A percentile compares a stretch with the other conserved stretches of the same genome.
Conservation (phyloP, 2,329 filamentous ascomycete genomes). For the Xylariales sp. region DNA sequence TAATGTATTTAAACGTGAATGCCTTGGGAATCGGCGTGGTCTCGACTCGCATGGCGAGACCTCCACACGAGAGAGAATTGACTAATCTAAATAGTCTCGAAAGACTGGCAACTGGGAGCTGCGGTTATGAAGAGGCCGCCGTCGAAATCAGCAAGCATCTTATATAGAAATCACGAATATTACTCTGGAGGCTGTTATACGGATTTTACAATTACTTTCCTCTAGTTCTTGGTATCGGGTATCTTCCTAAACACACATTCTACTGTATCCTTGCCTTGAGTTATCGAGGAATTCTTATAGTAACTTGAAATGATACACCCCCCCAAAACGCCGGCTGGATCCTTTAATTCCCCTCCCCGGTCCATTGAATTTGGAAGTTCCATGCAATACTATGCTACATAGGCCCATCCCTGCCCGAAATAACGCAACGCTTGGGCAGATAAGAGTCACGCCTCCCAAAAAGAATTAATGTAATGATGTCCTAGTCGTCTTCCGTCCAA, state of each 20-base stretch:
- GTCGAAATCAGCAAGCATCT: background rate
- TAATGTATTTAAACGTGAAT: background rate
- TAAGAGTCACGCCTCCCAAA: background rate
- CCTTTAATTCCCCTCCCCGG: background rate
- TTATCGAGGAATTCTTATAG: conserved; percentile 7
- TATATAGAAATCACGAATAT: background rate
- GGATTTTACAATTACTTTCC: conserved; percentile 16
- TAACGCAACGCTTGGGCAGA: background rate
- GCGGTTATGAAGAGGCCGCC: background rate
- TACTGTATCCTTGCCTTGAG: conserved; percentile 7
- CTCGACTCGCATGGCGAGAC: background rate
- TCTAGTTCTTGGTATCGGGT: conserved; percentile 24
- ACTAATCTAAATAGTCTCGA: too few relatives aligned
- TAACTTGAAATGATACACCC: conserved; percentile 9
- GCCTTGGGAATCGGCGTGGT: background rate
- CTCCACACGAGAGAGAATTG: too few relatives aligned
- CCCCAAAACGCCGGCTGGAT: conserved; percentile 30
- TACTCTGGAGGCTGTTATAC: background rate
- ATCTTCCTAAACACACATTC: conserved; percentile 31
- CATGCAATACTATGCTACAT: conserved; percentile 16
- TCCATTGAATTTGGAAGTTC: conserved; percentile 7
- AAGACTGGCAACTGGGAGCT: too few relatives aligned
- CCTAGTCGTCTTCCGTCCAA: background rate
- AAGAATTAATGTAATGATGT: conserved; percentile 13
- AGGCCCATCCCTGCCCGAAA: conserved; percentile 3